Evolutionary conservation across 1,139 yeast species (phyloP).

Genomic region (Kodamaea alishanica): DNA sequence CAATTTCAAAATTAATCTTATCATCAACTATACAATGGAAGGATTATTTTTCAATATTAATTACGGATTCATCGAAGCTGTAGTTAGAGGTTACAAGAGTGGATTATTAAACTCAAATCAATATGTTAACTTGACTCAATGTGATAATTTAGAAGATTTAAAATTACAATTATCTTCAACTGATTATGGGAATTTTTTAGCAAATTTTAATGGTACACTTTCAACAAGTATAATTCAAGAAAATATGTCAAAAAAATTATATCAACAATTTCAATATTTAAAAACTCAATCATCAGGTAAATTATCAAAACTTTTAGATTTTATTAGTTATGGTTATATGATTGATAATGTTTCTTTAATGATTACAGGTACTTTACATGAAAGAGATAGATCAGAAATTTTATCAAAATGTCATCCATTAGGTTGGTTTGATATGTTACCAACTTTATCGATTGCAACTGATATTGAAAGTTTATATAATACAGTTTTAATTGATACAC

Average conservation of each 20-base stretch:
- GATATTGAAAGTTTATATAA: constrained; percentile 89
- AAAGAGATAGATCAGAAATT: constrained; percentile 84
- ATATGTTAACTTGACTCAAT: constrained; percentile 89
- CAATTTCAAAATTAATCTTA: constrained; percentile 1
- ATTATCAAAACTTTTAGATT: constrained; percentile 80
- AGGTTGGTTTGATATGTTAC: constrained; percentile 98
- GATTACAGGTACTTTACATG: constrained; percentile 96
- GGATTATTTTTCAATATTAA: constrained; percentile 85
- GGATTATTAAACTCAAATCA: constrained; percentile 76
- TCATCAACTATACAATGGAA: constrained; percentile 55
- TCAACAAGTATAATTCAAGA: constrained; percentile 83
- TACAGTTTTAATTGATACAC: constrained; percentile 95
- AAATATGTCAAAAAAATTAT: constrained; percentile 68
- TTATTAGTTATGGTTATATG: constrained; percentile 93
- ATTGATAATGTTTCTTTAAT: constrained; percentile 94
- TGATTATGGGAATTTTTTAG: constrained; percentile 87
- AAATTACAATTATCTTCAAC: constrained; percentile 92
- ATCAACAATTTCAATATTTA: constrained; percentile 80
- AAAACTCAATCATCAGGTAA: constrained; percentile 81
- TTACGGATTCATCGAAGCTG: constrained; percentile 87
- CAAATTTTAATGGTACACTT: constrained; percentile 77
- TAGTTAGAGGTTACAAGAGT: constrained; percentile 89
- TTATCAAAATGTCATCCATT: constrained; percentile 90
- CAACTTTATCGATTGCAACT: constrained; percentile 90
- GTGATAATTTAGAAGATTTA: constrained; percentile 91